Evolutionary conservation across 352 stramenopile genomes (phyloP), one percentile per base, ranked within the genome.

Genomic region (Globisporangium alternatum): DNA sequence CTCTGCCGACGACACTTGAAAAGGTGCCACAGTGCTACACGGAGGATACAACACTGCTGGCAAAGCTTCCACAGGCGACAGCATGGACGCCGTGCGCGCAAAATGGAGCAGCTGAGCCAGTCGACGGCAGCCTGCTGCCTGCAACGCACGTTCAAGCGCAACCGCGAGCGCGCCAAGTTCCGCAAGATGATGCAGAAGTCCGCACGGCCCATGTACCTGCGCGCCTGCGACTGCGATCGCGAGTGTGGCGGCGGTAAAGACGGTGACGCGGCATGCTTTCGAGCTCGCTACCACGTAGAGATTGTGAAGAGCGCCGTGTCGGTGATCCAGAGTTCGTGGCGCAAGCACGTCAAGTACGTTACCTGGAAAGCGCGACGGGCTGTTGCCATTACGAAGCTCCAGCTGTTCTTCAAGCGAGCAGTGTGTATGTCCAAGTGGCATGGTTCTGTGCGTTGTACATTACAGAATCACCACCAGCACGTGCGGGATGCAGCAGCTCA

Each of bases 301-400:
- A 87, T 91, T 22, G 68, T 69, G 2, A 76, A 72, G 44, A 89
- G 77, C 30, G 83, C 79, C 0, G 65, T 67, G 12, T 60, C 48
- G 1, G 68, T 74, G 43, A 86, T 92, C 43, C 75, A 86, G 60
- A 78, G 67, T 13, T 68, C 62, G 0, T 91, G 80, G 83, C 71
- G 74, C 37, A 72, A 64, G n/a, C 66, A 90, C 48, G 21, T 68
- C 12, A 25, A 13, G 43, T 62, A 71, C 57, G 19, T 43, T 21
- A 30, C 21, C 28, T 70, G 66, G 67, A 64, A 64, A 41, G 17
- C 39, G 5, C 33, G 13, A 12, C 62, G 60, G 4, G 13, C 54
- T 1, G 12, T 9, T 4, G 65, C 65, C 6, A 45, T 59, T 1
- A 60, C 17, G 0, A 21, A 19, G 1, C 43, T 79, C 3, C 64